Percentiles rank a stretch among this genome's conserved stretches.
These are phyloP conservation scores for Floccularia luteovirens DNA, from an alignment of 768 basidiomycete genomes.

Conservation along the genomic window DNA sequence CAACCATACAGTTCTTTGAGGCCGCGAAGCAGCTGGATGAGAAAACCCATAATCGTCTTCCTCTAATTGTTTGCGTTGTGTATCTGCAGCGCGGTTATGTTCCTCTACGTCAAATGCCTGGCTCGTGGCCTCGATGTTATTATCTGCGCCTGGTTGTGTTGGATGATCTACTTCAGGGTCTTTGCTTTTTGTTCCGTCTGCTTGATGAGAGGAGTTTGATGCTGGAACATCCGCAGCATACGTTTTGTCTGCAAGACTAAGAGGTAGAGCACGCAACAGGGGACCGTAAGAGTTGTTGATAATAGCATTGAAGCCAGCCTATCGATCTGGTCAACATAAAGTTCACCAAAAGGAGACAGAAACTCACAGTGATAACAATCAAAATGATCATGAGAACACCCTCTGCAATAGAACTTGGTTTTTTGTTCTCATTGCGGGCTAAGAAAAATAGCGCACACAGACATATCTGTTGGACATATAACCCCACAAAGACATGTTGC, in stretches of 20 bases:
- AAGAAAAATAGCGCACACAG: constrained; percentile 90
- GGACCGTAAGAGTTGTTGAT: constrained; percentile 79
- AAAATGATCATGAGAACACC: constrained; percentile 82
- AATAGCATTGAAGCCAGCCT: constrained; percentile 64
- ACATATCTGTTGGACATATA: constrained; percentile 88
- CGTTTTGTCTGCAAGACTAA: constrained; percentile 69
- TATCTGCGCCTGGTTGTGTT: background rate
- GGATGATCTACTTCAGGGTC: constrained; percentile 1
- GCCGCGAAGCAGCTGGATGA: constrained; percentile 73
- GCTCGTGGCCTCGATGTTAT: background rate
- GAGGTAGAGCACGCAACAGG: constrained; percentile 66
- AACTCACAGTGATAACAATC: constrained; percentile 74
- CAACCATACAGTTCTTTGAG: constrained; percentile 81
- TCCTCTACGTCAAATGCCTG: too few relatives aligned
- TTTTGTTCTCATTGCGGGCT: constrained; percentile 41
- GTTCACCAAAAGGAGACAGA: too few relatives aligned
- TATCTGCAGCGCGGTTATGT: background rate
- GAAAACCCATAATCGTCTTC: constrained; percentile 66
- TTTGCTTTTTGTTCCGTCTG: constrained; percentile 3
- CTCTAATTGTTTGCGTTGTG: constrained; percentile 8
- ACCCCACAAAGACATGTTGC: constrained; percentile 86
- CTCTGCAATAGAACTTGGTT: constrained; percentile 58
- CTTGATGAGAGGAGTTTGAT: too few relatives aligned
- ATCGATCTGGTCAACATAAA: too few relatives aligned
- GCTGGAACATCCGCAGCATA: constrained; percentile 22